These are phyloP conservation scores for Candida koratica DNA, from an alignment of 805 yeast species.

Conservation along the genomic window DNA sequence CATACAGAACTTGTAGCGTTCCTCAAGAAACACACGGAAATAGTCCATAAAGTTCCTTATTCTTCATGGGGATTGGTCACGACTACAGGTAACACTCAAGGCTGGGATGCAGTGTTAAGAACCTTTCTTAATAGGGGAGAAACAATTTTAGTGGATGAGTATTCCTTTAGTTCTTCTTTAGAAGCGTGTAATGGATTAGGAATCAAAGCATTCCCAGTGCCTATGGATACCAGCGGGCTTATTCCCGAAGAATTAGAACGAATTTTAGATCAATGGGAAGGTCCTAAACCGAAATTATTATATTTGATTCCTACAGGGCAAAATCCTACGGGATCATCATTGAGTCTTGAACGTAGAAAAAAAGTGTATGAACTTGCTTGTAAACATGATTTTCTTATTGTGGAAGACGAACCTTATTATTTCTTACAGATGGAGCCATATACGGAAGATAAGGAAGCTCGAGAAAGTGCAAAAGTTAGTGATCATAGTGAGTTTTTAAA, in stretches of 20 bases:
- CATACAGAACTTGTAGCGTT: slow-evolving; percentile 65
- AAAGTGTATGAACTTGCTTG: slow-evolving; percentile 73
- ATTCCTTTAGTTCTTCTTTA: slow-evolving; percentile 77
- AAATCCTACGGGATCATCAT: slow-evolving; percentile 93
- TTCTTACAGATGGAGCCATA: slow-evolving; percentile 90
- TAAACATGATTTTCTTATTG: slow-evolving; percentile 78
- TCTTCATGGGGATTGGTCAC: slow-evolving; percentile 66
- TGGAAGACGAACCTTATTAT: slow-evolving; percentile 98
- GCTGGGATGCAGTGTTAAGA: slow-evolving; percentile 80
- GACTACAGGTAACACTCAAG: slow-evolving; percentile 85
- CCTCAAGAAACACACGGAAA: slow-evolving; percentile 69
- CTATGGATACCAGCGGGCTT: slow-evolving; percentile 76
- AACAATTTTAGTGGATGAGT: slow-evolving; percentile 75
- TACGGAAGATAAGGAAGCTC: slow-evolving; percentile 38
- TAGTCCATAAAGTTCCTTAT: slow-evolving; percentile 44
- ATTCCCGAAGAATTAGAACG: slow-evolving; percentile 64
- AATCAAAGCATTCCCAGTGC: slow-evolving; percentile 62
- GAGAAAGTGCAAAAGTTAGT: slow-evolving; percentile 31
- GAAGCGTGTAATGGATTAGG: slow-evolving; percentile 79
- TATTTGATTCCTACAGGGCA: slow-evolving; percentile 96
- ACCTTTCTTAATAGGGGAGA: slow-evolving; percentile 78
- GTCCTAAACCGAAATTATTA: slow-evolving; percentile 74
- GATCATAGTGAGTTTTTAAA: slow-evolving; percentile 62
- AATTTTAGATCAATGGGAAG: slow-evolving; percentile 67
- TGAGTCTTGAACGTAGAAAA: slow-evolving; percentile 71